Evolutionary conservation across 768 basidiomycete species (phyloP).

Genomic region (Kwoniella bestiolae): DNA sequence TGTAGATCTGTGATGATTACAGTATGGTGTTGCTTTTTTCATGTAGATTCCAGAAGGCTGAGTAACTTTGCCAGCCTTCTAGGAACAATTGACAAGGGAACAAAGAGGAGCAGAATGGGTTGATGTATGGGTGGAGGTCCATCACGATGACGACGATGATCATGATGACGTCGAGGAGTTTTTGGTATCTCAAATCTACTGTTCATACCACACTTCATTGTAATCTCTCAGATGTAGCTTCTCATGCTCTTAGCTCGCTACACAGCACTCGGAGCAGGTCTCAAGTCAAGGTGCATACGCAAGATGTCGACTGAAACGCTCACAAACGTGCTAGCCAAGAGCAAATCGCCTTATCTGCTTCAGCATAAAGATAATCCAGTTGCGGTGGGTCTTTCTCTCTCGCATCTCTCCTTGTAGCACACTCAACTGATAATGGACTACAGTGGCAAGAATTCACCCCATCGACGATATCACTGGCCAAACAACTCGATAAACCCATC

Average conservation of each 20-base stretch:
- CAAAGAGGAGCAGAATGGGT: too few relatives aligned
- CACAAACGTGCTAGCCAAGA: constrained; percentile 41
- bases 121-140: neutral
- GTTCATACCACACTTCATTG: neutral
- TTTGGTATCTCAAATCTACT: neutral
- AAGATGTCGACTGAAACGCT: constrained; percentile 13
- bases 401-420: neutral
- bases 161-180: neutral
- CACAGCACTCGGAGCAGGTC: neutral
- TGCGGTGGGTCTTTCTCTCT: constrained; percentile 28
- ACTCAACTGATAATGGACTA: neutral
- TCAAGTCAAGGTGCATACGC: neutral
- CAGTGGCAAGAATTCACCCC: constrained; percentile 55
- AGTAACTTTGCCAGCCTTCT: too few relatives aligned
- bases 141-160: neutral
- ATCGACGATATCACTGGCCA: constrained; percentile 39
- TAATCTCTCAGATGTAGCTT: neutral
- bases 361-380: constrained; percentile 53
- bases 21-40: too few relatives aligned
- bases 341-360: constrained; percentile 49
- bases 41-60: too few relatives aligned
- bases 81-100: too few relatives aligned
- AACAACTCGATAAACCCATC: constrained; percentile 50
- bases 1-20: too few relatives aligned
- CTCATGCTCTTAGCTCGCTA: neutral